phyloP scores from a whole-genome alignment of 306 rosid genomes.

The Casuarina equisetifolia region DNA sequence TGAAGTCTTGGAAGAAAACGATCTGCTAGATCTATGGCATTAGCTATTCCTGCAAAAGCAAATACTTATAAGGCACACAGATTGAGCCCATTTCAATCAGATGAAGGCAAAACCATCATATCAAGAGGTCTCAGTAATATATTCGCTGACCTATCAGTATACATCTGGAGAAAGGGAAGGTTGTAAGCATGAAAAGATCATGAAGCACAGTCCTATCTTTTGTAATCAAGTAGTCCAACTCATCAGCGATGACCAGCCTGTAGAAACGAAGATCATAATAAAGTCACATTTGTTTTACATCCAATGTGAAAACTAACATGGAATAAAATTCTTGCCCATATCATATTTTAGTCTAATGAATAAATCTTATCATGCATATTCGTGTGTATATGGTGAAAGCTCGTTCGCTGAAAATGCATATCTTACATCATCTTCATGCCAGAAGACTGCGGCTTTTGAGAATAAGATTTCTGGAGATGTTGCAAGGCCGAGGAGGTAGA shows the following conservation, averaged over 20 bases:
- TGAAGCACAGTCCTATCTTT: slow-evolving; percentile 85
- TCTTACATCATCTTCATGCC: slow-evolving; percentile 68
- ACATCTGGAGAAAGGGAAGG: slow-evolving; percentile 83
- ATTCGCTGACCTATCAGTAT: slow-evolving; percentile 62
- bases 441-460: slow-evolving; percentile 48
- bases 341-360: background rate
- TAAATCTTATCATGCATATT: background rate
- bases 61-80: background rate
- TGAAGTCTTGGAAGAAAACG: slow-evolving; percentile 90
- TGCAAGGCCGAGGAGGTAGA: slow-evolving; percentile 51
- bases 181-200: slow-evolving; percentile 93
- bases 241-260: slow-evolving; percentile 86
- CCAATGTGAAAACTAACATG: slow-evolving; percentile 14
- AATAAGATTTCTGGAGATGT: slow-evolving; percentile 75
- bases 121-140: background rate
- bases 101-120: background rate
- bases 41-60: slow-evolving; percentile 70
- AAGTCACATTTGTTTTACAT: slow-evolving; percentile 10
- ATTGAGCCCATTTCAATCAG: background rate
- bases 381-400: background rate
- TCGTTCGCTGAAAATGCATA: background rate
- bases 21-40: slow-evolving; percentile 92
- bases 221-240: slow-evolving; percentile 86
- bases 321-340: background rate
- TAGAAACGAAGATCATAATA: slow-evolving; percentile 10